Evolutionary conservation across 1,139 yeast species (phyloP), one percentile per base, ranked within the genome.

Genomic region (Taiozyma sp.): DNA sequence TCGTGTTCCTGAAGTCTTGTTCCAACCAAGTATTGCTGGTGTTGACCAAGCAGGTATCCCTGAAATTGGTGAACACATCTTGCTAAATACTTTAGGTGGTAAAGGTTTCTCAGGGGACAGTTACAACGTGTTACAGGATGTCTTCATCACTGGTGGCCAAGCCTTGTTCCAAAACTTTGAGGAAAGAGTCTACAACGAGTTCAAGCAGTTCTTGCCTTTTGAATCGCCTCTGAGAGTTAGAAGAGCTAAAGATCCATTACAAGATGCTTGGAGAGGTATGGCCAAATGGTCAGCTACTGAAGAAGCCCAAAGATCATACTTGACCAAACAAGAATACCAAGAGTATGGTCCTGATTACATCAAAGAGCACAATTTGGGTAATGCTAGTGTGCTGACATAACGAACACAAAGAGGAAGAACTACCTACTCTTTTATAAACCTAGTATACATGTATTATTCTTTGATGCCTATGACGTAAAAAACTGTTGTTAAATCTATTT

Each of bases 211-310:
- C 56, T 70, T 93, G 51, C 98, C 99, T 0, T 78, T 76, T 1
- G 87, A 81, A 1, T 73, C 87, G 0, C 78, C 82, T 1, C 68
- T 92, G 43, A 71, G 74, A 13, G 87, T 92, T 0, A 72, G 85
- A 49, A 66, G 70, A 16, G 96, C 97, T 0, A 58, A 68, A 7
- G 83, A 89, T 63, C 91, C 96, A 3, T 61, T 80, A 3, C 65
- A 79, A 44, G 99, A 93, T 68, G 82, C 97, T 1, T 95, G 99
- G 99, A 83, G 76, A 58, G 99, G 99, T 24, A 92, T 95, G 96
- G 84, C 89, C 24, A 79, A 80, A 60, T 88, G 96, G 88, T 75
- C 95, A 2, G 63, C 65, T 4, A 72, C 70, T 3, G 67, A 60
- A 4, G 82, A 79, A 24, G 76, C 80, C 42, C 65, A 73, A 44